Conservation (phyloP, 116 monocot genomes). For the Cymodocea nodosa region DNA sequence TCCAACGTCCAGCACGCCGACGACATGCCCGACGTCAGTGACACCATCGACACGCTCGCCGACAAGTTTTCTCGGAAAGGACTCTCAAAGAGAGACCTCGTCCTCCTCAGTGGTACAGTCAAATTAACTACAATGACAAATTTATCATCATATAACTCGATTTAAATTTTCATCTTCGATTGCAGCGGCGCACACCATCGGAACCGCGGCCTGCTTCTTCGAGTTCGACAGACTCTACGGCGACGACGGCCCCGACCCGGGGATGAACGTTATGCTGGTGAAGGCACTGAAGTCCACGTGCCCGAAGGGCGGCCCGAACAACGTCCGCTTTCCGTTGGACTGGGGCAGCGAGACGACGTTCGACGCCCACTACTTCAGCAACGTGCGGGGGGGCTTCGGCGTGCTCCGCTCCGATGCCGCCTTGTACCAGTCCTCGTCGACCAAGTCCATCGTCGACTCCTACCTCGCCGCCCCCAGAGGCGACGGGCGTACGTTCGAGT, state of each 20-base stretch:
- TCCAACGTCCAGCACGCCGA: constrained; percentile 8
- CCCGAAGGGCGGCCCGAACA: constrained; percentile 11
- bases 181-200: constrained; percentile 23
- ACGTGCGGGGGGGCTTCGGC: constrained; percentile 14
- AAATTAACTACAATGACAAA: too few species aligned
- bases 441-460: constrained; percentile 8
- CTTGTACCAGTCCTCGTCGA: constrained; percentile 5
- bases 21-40: constrained; percentile 11
- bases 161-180: too few species aligned
- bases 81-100: constrained; percentile 16
- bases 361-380: constrained; percentile 9
- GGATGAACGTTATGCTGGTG: constrained; percentile 4
- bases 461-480: constrained; percentile 2
- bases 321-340: constrained; percentile 13
- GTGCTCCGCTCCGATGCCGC: constrained; percentile 15
- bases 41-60: constrained; percentile 8
- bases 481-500: constrained; percentile 4
- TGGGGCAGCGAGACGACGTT: constrained; percentile 14
- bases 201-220: constrained; percentile 28
- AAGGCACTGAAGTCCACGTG: constrained; percentile 3
- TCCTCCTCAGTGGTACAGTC: constrained; percentile 5
- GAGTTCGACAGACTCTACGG: constrained; percentile 8
- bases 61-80: constrained; percentile 18
- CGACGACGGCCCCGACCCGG: background rate
- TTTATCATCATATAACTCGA: too few species aligned